Percentiles rank a stretch among this genome's conserved stretches.
These are phyloP conservation scores for Capsicum baccatum DNA, from an alignment of 257 asterid genomes.

Conservation along the genomic window DNA sequence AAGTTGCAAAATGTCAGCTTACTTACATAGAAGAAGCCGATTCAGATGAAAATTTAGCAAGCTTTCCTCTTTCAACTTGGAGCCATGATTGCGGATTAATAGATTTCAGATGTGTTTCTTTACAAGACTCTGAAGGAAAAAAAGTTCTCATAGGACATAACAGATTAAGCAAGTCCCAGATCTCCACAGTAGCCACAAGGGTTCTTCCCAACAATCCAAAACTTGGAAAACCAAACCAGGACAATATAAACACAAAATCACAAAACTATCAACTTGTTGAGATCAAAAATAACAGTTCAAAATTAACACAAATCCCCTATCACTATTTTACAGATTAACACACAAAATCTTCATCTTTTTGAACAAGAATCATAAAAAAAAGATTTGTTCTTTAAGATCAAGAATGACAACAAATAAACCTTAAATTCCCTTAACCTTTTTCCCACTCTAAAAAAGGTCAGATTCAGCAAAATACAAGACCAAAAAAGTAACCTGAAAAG, in stretches of 20 bases:
- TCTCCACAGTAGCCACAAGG: constrained; percentile 80
- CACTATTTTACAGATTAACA: constrained; percentile 15
- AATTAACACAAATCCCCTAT: constrained; percentile 30
- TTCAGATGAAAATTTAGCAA: constrained; percentile 62
- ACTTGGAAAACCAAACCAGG: background rate
- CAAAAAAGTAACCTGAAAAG: constrained; percentile 26
- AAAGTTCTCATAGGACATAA: constrained; percentile 94
- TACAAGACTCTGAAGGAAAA: constrained; percentile 86
- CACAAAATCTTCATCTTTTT: background rate
- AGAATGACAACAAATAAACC: constrained; percentile 34
- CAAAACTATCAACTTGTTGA: constrained; percentile 11
- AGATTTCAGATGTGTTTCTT: constrained; percentile 68
- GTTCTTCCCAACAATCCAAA: constrained; percentile 34
- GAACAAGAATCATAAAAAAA: constrained; percentile 26
- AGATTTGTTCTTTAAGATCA: constrained; percentile 21
- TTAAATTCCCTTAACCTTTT: constrained; percentile 21
- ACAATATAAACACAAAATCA: constrained; percentile 23
- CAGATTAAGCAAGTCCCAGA: constrained; percentile 77
- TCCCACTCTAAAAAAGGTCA: background rate
- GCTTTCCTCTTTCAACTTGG: constrained; percentile 98
- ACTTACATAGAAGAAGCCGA: constrained; percentile 84
- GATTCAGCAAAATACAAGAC: constrained; percentile 17
- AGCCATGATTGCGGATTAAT: constrained; percentile 98
- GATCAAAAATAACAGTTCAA: constrained; percentile 28
- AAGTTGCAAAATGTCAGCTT: constrained; percentile 18